Conservation (phyloP, 805 yeast species). For the Spathaspora passalidarum region DNA sequence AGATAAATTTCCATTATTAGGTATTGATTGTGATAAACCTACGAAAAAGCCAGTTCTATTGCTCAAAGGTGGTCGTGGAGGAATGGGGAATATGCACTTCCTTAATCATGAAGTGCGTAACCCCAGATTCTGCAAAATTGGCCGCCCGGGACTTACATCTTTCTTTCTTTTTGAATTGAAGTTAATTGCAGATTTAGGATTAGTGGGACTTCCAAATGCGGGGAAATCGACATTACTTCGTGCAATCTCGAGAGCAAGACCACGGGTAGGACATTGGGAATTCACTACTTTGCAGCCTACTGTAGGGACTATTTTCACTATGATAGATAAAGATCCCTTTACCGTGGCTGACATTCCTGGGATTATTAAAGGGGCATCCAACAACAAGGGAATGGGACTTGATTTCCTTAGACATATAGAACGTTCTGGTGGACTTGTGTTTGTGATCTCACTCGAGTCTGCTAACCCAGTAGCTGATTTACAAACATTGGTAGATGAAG, state of each 20-base stretch:
- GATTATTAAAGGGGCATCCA: constrained; percentile 80
- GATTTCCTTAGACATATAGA: constrained; percentile 92
- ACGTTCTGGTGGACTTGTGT: constrained; percentile 84
- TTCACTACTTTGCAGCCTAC: constrained; percentile 93
- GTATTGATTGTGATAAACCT: constrained; percentile 66
- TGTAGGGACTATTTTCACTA: constrained; percentile 77
- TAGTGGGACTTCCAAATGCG: constrained; percentile 95
- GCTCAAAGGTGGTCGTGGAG: constrained; percentile 87
- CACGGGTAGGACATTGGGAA: constrained; percentile 94
- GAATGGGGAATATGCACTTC: constrained; percentile 96
- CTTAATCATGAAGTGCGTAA: constrained; percentile 78
- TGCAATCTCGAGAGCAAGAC: constrained; percentile 85
- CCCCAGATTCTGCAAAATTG: constrained; percentile 83
- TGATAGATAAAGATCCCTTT: constrained; percentile 65
- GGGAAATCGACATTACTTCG: constrained; percentile 89
- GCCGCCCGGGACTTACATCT: constrained; percentile 66
- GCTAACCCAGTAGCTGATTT: constrained; percentile 67
- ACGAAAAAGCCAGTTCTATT: constrained; percentile 66
- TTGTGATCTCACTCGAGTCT: constrained; percentile 76
- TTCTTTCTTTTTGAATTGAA: constrained; percentile 80
- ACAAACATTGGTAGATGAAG: constrained; percentile 59
- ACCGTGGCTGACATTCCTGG: constrained; percentile 99
- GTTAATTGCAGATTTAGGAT: constrained; percentile 86
- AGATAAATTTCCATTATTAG: constrained; percentile 79
- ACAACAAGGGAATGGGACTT: constrained; percentile 88